Evolutionary conservation across 345 rosid species (phyloP).

Genomic region (Cochlearia excelsa): DNA sequence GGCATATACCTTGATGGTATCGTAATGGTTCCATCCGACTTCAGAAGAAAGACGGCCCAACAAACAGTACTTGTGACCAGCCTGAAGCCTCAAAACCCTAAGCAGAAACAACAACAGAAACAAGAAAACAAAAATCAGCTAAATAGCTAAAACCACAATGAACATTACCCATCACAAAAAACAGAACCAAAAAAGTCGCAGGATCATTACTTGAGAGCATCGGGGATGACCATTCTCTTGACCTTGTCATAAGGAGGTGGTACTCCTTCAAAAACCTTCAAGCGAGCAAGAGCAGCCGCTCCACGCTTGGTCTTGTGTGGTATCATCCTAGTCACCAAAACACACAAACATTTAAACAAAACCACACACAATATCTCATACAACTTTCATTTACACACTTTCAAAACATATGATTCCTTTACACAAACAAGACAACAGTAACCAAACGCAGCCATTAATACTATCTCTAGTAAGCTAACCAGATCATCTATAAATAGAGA

Average conservation of each 20-base stretch:
- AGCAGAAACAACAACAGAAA: background rate
- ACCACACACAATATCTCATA: background rate
- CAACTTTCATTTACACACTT: no score
- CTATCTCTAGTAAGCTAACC: no score
- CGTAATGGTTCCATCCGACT: slow-evolving; percentile 62
- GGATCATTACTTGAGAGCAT: slow-evolving; percentile 65
- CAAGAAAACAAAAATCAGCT: background rate
- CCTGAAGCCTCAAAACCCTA: slow-evolving; percentile 51
- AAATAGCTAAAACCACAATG: background rate
- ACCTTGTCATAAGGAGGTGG: slow-evolving; percentile 80
- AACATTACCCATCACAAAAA: background rate
- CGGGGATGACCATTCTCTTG: slow-evolving; percentile 90
- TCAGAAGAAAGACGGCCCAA: no score
- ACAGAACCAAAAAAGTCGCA: background rate
- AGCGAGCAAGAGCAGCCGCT: slow-evolving; percentile 68
- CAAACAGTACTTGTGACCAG: no score
- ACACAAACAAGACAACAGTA: no score
- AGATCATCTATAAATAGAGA: no score
- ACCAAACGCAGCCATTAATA: no score
- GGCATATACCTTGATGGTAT: slow-evolving; percentile 59
- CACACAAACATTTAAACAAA: background rate
- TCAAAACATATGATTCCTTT: no score
- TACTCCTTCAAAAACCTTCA: slow-evolving; percentile 77
- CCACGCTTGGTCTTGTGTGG: slow-evolving; percentile 92
- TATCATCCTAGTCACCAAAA: slow-evolving; percentile 51